Conservation (phyloP, 1,284 basidiomycete genomes). For the Apiotrichum gracile region DNA sequence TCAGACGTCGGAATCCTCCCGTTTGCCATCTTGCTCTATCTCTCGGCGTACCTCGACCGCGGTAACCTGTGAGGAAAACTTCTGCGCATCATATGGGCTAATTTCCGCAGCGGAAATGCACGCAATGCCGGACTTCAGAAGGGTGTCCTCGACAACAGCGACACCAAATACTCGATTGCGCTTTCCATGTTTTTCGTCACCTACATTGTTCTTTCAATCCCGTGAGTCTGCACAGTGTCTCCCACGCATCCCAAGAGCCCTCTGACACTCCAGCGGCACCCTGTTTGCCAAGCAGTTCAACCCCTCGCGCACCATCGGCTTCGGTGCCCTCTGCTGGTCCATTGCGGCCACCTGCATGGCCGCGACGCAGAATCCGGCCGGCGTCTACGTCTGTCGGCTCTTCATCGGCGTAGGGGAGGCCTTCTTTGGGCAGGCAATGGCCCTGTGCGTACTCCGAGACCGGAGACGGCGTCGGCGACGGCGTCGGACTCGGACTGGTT, state of each 20-base stretch:
- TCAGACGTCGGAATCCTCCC: slow-evolving; percentile 46
- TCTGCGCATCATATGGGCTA: no score
- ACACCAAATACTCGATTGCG: slow-evolving; percentile 46
- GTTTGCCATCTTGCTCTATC: slow-evolving; percentile 47
- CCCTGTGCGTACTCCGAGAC: no score
- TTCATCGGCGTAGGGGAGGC: slow-evolving; percentile 47
- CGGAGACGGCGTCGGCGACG: no score
- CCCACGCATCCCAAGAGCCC: no score
- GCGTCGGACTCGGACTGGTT: no score
- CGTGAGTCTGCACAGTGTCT: no score
- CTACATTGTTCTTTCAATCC: slow-evolving; percentile 44
- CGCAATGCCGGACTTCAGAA: slow-evolving; percentile 41
- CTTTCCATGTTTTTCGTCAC: slow-evolving; percentile 46
- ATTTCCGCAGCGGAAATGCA: slow-evolving; percentile 33
- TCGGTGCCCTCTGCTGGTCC: slow-evolving; percentile 47
- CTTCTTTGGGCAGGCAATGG: slow-evolving; percentile 43
- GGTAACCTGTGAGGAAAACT: slow-evolving; percentile 42
- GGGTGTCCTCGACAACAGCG: slow-evolving; percentile 31
- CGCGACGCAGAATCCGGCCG: slow-evolving; percentile 36
- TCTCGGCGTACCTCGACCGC: slow-evolving; percentile 48
- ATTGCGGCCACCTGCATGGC: slow-evolving; percentile 47
- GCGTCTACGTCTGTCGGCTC: slow-evolving; percentile 44
- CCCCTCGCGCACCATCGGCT: slow-evolving; percentile 44
- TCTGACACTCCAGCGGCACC: no score
- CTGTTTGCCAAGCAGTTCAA: slow-evolving; percentile 38